Base-by-base conservation (phyloP, 371 early-diverging fungal species). In the Massospora cicadina region DNA sequence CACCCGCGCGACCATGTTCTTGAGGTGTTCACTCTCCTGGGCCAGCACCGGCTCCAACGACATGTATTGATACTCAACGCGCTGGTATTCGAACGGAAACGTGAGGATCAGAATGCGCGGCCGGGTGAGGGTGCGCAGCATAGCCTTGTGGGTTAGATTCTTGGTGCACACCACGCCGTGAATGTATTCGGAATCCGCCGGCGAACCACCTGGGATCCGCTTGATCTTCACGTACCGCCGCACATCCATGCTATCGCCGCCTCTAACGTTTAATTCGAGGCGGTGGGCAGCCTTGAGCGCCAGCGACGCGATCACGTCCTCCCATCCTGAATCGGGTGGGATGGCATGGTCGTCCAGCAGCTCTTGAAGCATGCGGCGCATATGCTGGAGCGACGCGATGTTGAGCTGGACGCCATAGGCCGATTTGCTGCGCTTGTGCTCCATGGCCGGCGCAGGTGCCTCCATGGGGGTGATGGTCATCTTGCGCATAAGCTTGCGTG, bases 151-250 rank as follows among this genome's bases (percentile, higher is more conserved):
- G 0, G 88, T 87, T 2, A 93, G 78, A 66, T 84, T 86, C 71
- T 92, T 93, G 26, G 91, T 81, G 67, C 85, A 85, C 1, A 93
- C 93, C 1, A 91, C 79, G 3, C 90, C 92, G 28, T 82, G 74
- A 32, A 95, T 77, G 68, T 84, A 90, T 54, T 83, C 78, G 43
- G 86, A 83, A 69, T 92, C 88, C 30, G 71, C 64, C 0, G 90
- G 88, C 27, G 68, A 55, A 0, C 91, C 94, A 10, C 94, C 94
- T 0, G 93, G 87, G 26, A 95, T 85, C 67, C 84, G 84, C 70
- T 96, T 96, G 70, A 95, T 84, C 69, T 92, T 92, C 64, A 96
- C 86, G 65, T 87, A 90, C 28, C 86, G 83, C n/a, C 89, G 80
- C 61, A 91, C 80, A 66, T 94, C 93, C 67, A 91, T 90, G 55